phyloP scores from a whole-genome alignment of 116 monocot species.

The Dioscorea cayenensis region DNA sequence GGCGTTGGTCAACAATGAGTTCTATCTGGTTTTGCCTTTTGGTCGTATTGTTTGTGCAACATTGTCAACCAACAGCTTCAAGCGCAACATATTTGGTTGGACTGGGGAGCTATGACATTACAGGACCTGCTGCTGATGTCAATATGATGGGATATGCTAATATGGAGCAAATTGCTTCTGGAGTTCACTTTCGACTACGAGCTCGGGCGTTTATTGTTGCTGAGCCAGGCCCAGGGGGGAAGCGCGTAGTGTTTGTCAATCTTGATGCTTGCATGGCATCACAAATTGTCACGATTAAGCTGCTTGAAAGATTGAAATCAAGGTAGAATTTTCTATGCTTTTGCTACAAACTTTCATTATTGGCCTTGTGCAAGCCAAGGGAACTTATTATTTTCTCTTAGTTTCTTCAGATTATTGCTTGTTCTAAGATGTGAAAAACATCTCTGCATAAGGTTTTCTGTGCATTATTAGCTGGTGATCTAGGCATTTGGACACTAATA shows the following conservation, averaged over 20 bases:
- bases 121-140: constrained; percentile 96
- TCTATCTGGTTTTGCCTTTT: constrained; percentile 16
- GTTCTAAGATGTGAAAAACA: background rate
- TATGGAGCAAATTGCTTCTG: constrained; percentile 70
- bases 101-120: constrained; percentile 94
- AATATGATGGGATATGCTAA: constrained; percentile 99
- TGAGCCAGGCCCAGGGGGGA: constrained; percentile 64
- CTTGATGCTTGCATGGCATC: constrained; percentile 99
- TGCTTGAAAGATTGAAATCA: constrained; percentile 76
- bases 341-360: background rate
- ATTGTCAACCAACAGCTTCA: constrained; percentile 11
- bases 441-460: background rate
- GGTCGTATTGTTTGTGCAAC: constrained; percentile 15
- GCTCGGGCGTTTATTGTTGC: constrained; percentile 87
- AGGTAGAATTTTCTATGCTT: constrained; percentile 38
- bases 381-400: background rate
- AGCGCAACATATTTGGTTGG: constrained; percentile 73
- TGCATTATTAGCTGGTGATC: background rate
- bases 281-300: constrained; percentile 84
- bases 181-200: constrained; percentile 83
- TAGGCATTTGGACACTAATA: background rate
- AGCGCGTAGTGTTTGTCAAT: constrained; percentile 82
- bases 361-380: background rate
- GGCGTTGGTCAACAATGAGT: background rate
- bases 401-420: background rate